Evolutionary conservation across 139 green algal species (phyloP).

Genomic region (Haematococcus lacustris): DNA sequence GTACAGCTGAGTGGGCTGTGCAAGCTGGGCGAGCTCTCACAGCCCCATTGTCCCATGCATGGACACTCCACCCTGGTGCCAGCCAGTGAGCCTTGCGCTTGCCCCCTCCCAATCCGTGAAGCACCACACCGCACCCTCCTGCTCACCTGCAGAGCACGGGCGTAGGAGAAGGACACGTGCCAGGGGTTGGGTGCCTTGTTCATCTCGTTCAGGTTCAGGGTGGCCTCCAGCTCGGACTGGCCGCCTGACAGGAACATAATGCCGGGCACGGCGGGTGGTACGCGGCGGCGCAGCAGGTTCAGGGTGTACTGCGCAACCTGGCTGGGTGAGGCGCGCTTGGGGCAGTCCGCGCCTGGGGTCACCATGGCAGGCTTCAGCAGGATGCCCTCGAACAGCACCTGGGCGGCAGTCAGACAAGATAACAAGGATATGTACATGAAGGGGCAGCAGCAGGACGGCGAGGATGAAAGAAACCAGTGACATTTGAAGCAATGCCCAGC

Average conservation of each 20-base stretch:
- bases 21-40: too few species aligned
- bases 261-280: constrained; percentile 94
- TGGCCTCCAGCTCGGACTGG: constrained; percentile 98
- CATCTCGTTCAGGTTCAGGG: constrained; percentile 99
- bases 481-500: too few species aligned
- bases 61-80: too few species aligned
- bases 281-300: constrained; percentile 88
- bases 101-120: too few species aligned
- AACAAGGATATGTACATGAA: too few species aligned
- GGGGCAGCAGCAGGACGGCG: too few species aligned
- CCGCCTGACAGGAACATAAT: constrained; percentile 99
- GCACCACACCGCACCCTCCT: too few species aligned
- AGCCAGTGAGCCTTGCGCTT: too few species aligned
- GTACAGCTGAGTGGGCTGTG: too few species aligned
- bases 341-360: constrained; percentile 91
- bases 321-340: constrained; percentile 61
- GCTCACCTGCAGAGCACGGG: constrained; percentile 82
- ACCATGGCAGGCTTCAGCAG: constrained; percentile 99
- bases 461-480: too few species aligned
- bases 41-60: too few species aligned
- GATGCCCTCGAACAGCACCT: constrained; percentile 98
- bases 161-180: constrained; percentile 99
- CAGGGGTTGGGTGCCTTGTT: constrained; percentile 99
- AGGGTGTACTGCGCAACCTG: constrained; percentile 91
- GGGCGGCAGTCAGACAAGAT: too few species aligned